Conservation (phyloP, 305 asterid genomes). For the Petunia hybrid region DNA sequence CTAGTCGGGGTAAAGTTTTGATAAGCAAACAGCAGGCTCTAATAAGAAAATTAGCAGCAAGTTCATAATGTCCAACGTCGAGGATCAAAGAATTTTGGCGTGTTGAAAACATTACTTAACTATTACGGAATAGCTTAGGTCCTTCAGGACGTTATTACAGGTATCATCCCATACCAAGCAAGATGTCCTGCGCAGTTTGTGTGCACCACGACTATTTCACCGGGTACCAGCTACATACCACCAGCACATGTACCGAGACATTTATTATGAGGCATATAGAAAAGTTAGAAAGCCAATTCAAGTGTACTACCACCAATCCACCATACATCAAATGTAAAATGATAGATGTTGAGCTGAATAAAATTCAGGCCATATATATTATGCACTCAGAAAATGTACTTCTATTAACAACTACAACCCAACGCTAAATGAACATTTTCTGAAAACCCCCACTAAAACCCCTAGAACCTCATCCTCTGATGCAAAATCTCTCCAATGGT, state of each 20-base stretch:
- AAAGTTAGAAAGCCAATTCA: too few species aligned
- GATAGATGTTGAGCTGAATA: not conserved
- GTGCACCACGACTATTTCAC: too few species aligned
- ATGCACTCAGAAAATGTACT: slow-evolving; percentile 11
- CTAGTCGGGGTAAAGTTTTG: not conserved
- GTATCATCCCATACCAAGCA: not conserved
- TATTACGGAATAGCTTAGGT: not conserved
- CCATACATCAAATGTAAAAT: slow-evolving; percentile 26
- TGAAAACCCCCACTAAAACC: slow-evolving; percentile 26
- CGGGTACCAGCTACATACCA: too few species aligned
- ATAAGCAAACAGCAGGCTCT: slow-evolving; percentile 6
- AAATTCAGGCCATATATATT: not conserved
- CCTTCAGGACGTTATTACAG: not conserved
- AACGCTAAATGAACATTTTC: not conserved
- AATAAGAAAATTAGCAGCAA: not conserved
- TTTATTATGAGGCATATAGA: slow-evolving; percentile 11
- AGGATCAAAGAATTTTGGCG: not conserved
- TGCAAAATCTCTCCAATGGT: not conserved
- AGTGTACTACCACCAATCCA: not conserved
- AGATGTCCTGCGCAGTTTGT: too few species aligned
- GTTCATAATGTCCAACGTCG: not conserved
- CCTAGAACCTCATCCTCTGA: not conserved
- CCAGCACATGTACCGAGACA: not conserved
- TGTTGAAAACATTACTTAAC: not conserved
- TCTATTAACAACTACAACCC: not conserved